These are phyloP conservation scores for Fimicolochytrium jonesii DNA, from an alignment of 192 early-diverging fungal genomes.

Conservation along the genomic window DNA sequence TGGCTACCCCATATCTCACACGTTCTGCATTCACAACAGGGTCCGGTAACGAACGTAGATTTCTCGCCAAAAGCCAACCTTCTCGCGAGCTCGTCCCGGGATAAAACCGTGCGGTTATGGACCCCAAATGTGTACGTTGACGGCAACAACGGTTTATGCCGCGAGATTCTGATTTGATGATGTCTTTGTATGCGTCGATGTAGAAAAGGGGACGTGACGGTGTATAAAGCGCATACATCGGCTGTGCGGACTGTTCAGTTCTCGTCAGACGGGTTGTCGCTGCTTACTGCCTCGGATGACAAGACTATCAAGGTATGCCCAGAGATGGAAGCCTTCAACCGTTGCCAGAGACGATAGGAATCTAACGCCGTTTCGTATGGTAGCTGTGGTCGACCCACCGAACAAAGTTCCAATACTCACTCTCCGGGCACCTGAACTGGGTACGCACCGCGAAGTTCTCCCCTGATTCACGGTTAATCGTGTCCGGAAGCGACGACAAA, in stretches of 20 bases:
- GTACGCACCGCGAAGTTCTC: conserved; percentile 51
- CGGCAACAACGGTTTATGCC: neutral
- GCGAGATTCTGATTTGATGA: neutral
- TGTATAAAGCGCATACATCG: conserved; percentile 60
- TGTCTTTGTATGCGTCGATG: neutral
- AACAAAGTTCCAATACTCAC: conserved; percentile 53
- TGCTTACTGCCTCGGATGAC: conserved; percentile 55
- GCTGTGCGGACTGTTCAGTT: conserved; percentile 53
- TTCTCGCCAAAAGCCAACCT: conserved; percentile 50
- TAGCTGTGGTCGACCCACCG: conserved; percentile 54
- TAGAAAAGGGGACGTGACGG: conserved; percentile 58
- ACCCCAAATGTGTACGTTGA: conserved; percentile 56
- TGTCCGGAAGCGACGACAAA: conserved; percentile 59
- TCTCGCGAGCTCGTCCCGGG: conserved; percentile 48
- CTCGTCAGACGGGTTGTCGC: conserved; percentile 40
- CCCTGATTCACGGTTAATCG: conserved; percentile 45
- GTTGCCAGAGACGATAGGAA: neutral
- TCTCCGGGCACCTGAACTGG: conserved; percentile 62
- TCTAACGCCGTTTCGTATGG: neutral
- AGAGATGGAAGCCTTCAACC: neutral
- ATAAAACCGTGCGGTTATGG: conserved; percentile 57
- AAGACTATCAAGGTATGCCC: conserved; percentile 51
- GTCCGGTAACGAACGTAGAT: conserved; percentile 48
- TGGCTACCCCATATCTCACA: neutral
- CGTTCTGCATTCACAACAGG: conserved; percentile 24